Evolutionary conservation across 176 grass and related monocot species (phyloP).

Genomic region (Ampelocalamus luodianensis): DNA sequence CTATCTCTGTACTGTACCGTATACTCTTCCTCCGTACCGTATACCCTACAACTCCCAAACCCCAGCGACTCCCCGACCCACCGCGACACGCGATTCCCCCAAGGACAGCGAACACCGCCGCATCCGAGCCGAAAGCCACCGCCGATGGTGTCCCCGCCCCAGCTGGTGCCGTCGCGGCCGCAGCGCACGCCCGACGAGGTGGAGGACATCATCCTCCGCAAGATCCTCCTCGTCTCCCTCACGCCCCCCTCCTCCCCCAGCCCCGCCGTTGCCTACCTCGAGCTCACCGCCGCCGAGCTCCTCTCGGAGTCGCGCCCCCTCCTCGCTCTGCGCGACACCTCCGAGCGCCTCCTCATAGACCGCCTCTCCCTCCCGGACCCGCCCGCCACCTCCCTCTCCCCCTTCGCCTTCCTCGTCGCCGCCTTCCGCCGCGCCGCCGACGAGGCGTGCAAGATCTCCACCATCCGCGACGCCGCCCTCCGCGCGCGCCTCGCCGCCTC

Average conservation of each 20-base stretch:
- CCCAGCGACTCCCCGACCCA: not conserved
- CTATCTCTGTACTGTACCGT: too few relatives aligned
- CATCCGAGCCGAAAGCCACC: not conserved
- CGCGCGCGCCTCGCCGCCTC: slow-evolving; percentile 56
- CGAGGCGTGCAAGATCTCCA: slow-evolving; percentile 80
- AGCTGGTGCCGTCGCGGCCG: slow-evolving; percentile 58
- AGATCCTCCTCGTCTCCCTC: slow-evolving; percentile 95
- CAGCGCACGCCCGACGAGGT: slow-evolving; percentile 85
- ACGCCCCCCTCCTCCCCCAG: slow-evolving; percentile 39
- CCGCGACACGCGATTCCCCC: slow-evolving; percentile 34
- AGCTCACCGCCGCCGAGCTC: slow-evolving; percentile 92
- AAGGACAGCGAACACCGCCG: not conserved
- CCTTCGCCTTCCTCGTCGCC: slow-evolving; percentile 67
- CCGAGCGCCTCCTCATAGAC: slow-evolving; percentile 86
- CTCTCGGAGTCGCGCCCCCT: slow-evolving; percentile 87
- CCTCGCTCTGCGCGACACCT: slow-evolving; percentile 57
- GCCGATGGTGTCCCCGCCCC: slow-evolving; percentile 47
- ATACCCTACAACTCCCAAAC: too few relatives aligned
- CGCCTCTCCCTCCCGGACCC: slow-evolving; percentile 70
- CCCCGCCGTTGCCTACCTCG: slow-evolving; percentile 71
- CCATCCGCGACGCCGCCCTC: slow-evolving; percentile 68
- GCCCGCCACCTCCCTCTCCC: slow-evolving; percentile 37
- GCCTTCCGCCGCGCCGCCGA: slow-evolving; percentile 78
- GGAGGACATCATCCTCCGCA: slow-evolving; percentile 96
- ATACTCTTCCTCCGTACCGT: too few relatives aligned